phyloP scores from a whole-genome alignment of 2,329 filamentous ascomycete genomes.

The Coniella lustricola region DNA sequence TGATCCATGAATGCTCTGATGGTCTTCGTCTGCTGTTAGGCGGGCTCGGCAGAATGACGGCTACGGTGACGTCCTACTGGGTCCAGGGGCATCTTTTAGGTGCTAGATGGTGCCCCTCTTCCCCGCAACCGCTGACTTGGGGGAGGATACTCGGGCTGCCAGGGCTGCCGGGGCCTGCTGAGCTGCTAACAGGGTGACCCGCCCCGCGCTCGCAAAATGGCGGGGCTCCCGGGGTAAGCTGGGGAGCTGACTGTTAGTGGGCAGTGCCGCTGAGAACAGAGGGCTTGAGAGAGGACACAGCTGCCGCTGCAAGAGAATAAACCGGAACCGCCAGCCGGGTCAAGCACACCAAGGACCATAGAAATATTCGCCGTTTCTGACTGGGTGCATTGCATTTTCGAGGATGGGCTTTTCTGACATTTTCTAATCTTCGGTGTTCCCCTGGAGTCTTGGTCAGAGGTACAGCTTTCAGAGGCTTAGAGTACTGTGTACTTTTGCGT shows the following conservation, averaged over 20 bases:
- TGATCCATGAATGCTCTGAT: too few species aligned
- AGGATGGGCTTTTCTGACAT: too few species aligned
- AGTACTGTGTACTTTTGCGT: too few species aligned
- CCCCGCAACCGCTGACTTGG: neutral
- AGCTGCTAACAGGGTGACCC: slow-evolving; percentile 9
- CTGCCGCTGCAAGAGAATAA: slow-evolving; percentile 8
- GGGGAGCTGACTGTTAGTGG: neutral
- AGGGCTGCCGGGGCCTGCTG: too few species aligned
- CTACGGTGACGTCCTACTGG: slow-evolving; percentile 5
- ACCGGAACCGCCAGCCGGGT: slow-evolving; percentile 2
- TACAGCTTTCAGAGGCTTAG: too few species aligned
- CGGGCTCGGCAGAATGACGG: slow-evolving; percentile 5
- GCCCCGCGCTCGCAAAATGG: neutral
- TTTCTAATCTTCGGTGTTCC: too few species aligned
- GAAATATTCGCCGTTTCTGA: neutral
- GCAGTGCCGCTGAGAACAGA: neutral
- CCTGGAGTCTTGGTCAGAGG: too few species aligned
- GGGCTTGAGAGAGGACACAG: neutral
- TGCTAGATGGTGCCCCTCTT: neutral
- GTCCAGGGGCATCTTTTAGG: slow-evolving; percentile 1
- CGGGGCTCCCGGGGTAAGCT: neutral
- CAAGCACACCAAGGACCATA: too few species aligned
- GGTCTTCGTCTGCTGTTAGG: too few species aligned
- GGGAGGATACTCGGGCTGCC: too few species aligned
- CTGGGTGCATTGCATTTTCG: too few species aligned